Base-by-base conservation (phyloP, 2,329 filamentous ascomycete genomes). In the Didymella sp. region DNA sequence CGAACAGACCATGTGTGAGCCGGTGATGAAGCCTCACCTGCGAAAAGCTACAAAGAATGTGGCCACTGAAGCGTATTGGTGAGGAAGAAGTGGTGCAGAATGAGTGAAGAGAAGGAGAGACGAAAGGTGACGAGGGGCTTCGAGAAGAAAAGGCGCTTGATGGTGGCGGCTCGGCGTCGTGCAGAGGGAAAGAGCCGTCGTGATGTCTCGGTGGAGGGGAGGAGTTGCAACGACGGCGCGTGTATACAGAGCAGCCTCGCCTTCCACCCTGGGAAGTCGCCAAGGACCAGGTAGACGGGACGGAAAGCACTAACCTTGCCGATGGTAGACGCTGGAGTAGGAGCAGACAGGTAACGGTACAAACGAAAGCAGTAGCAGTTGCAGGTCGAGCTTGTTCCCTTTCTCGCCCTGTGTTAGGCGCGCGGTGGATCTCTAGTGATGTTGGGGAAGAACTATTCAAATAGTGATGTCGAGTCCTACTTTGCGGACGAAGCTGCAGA, bases 31-130 rank as follows among this genome's bases (percentile, higher is more conserved):
- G 50, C 37, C 73, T 61, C 60, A 76, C 73, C 73, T 73, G 71
- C 68, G 72, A 71, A 76, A 76, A 76, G 75, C 74, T 76, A 76
- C 74, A 76, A 77, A 77, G 74, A 77, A 77, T 76, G 75, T 75
- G 73, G 73, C 70, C 75, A 76, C 73, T 76, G 74, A 77, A 73
- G 71, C 70, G 73, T 75, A 74, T 58, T 75, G 66, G 73, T 73
- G 70, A 73, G 68, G 70, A 73, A 72, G 73, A 72, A 73, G 73
- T 74, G 71, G 66, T 69, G 62, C 68, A 62, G 60, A 70, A 69
- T 68, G 64, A 69, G 70, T 67, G 62, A 64, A 66, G 61, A 63
- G 59, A 63, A 62, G 62, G 66, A 61, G 63, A 57, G 61, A 63
- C 54, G 48, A 59, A 51, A 62, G 43, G 45, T 35, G 59, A 62